Conservation (phyloP, 2,329 filamentous ascomycete genomes). For the Fulvia fulva region DNA sequence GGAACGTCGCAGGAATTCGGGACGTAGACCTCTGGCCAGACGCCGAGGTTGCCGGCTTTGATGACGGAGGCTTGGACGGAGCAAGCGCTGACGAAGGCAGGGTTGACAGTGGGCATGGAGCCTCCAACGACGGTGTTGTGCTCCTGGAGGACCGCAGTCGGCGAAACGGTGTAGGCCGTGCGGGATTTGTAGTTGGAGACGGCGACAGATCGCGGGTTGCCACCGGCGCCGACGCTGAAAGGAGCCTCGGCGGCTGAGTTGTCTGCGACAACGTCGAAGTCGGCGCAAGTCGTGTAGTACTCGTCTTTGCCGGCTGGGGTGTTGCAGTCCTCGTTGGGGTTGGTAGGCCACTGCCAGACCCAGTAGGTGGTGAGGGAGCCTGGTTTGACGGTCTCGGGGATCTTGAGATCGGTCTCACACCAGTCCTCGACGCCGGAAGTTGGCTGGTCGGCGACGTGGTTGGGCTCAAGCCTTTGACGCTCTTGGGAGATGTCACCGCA, state of each 20-base stretch:
- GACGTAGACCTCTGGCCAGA: slow-evolving; percentile 23
- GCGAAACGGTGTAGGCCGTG: slow-evolving; percentile 36
- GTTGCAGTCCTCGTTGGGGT: slow-evolving; percentile 40
- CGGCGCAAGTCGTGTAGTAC: slow-evolving; percentile 57
- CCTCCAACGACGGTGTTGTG: slow-evolving; percentile 20
- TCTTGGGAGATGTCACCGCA: slow-evolving; percentile 52
- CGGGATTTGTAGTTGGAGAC: slow-evolving; percentile 39
- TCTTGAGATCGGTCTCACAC: slow-evolving; percentile 76
- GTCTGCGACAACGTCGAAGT: slow-evolving; percentile 46
- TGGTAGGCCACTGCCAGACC: slow-evolving; percentile 89
- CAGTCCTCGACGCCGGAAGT: slow-evolving; percentile 53
- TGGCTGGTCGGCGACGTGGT: slow-evolving; percentile 50
- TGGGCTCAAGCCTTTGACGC: slow-evolving; percentile 57
- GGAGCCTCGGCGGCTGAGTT: slow-evolving; percentile 16
- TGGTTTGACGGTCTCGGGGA: slow-evolving; percentile 63
- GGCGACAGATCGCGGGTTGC: slow-evolving; percentile 41
- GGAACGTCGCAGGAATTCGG: slow-evolving; percentile 22
- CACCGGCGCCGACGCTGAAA: slow-evolving; percentile 21
- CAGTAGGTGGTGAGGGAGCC: slow-evolving; percentile 81
- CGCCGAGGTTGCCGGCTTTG: slow-evolving; percentile 10
- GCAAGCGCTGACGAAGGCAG: slow-evolving; percentile 24
- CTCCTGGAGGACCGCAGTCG: slow-evolving; percentile 22
- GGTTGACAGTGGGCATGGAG: slow-evolving; percentile 7
- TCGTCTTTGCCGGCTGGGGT: slow-evolving; percentile 49
- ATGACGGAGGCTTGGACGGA: slow-evolving; percentile 17